These are phyloP conservation scores for Deuterostichococcus epilithicus DNA, from an alignment of 139 green algal species.

Conservation along the genomic window DNA sequence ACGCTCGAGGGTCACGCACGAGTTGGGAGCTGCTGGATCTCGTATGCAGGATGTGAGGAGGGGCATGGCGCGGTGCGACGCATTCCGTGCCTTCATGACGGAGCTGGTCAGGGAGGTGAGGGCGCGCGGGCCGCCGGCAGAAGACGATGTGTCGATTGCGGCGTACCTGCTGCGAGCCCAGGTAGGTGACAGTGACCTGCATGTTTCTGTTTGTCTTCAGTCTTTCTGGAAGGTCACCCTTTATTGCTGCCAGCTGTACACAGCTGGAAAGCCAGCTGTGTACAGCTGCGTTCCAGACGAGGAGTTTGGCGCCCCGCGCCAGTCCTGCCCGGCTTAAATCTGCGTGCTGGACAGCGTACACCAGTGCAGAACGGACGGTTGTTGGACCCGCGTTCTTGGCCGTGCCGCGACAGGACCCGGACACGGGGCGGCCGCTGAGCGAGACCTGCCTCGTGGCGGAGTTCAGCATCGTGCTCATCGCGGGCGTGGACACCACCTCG, in stretches of 20 bases:
- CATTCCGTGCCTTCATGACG: constrained; percentile 14
- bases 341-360: no score
- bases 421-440: constrained; percentile 11
- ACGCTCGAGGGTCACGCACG: no score
- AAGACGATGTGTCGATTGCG: constrained; percentile 13
- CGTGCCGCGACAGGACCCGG: background rate
- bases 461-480: constrained; percentile 31
- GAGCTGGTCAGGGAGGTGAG: constrained; percentile 18
- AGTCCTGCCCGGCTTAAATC: background rate
- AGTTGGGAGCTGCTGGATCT: no score
- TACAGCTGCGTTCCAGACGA: background rate
- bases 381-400: no score
- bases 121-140: background rate
- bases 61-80: background rate
- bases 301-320: background rate
- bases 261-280: background rate
- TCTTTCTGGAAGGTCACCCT: background rate
- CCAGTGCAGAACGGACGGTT: no score
- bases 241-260: background rate
- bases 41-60: constrained; percentile 11
- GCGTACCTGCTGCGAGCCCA: constrained; percentile 23
- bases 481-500: constrained; percentile 38
- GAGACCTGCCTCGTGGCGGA: constrained; percentile 21
- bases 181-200: background rate
- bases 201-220: background rate